Percentiles rank a stretch among this genome's conserved stretches.
These are phyloP conservation scores for Asterochloris erici DNA, from an alignment of 139 green algal genomes.

Conservation along the genomic window DNA sequence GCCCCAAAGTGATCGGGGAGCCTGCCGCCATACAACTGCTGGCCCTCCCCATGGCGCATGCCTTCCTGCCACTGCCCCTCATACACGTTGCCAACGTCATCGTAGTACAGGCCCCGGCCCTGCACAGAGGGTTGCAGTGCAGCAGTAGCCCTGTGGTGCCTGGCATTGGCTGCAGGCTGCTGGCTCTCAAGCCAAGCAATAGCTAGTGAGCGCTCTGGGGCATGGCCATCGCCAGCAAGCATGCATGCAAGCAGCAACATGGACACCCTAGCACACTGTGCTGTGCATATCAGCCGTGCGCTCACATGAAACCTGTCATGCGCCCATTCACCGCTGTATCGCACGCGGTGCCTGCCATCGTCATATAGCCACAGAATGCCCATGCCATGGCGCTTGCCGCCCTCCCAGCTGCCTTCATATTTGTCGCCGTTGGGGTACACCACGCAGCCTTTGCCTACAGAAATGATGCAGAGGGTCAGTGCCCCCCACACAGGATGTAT, in stretches of 20 bases:
- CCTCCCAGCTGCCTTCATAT: constrained; percentile 19
- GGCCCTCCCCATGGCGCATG: constrained; percentile 16
- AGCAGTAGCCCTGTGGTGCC: neutral
- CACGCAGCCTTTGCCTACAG: constrained; percentile 1
- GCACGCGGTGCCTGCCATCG: constrained; percentile 24
- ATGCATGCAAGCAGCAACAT: too few relatives aligned
- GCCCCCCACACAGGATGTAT: neutral
- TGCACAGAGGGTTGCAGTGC: neutral
- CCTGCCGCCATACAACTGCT: constrained; percentile 33
- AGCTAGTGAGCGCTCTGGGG: neutral
- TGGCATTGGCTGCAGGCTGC: neutral
- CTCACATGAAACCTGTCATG: constrained; percentile 22
- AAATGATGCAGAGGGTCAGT: neutral
- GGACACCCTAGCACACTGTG: neutral
- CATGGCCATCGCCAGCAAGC: neutral
- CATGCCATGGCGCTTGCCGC: constrained; percentile 6
- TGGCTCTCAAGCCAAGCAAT: neutral
- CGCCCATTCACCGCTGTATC: constrained; percentile 40
- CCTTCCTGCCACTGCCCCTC: constrained; percentile 6
- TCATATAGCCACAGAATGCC: constrained; percentile 35
- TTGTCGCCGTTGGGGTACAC: constrained; percentile 10
- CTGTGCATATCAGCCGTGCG: neutral
- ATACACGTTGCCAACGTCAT: constrained; percentile 13
- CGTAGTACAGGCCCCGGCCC: constrained; percentile 18
- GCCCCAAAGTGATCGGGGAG: constrained; percentile 22